These are phyloP conservation scores for Brassica napus DNA, from an alignment of 345 rosid genomes.

Conservation along the genomic window DNA sequence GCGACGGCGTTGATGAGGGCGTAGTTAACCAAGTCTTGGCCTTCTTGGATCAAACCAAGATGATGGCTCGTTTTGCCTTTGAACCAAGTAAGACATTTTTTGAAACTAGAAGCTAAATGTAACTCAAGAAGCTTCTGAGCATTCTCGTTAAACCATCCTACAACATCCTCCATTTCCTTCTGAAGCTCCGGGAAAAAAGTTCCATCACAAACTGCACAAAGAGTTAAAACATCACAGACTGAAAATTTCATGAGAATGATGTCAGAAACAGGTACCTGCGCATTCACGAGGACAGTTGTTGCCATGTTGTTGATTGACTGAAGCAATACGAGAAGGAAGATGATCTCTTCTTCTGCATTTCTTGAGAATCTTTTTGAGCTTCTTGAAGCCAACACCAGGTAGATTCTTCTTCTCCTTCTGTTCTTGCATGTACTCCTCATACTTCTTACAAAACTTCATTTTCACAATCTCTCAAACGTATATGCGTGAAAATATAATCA, in stretches of 20 bases:
- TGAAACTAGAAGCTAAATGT: conserved; percentile 79
- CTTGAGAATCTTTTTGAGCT: conserved; percentile 80
- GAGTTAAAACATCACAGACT: not conserved
- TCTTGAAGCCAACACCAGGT: conserved; percentile 80
- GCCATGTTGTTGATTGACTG: conserved; percentile 6
- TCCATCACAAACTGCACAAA: conserved; percentile 74
- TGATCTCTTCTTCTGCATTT: conserved; percentile 56
- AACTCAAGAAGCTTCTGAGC: conserved; percentile 81
- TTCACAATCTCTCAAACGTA: not conserved
- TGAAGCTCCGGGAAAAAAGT: conserved; percentile 90
- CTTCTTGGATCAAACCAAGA: conserved; percentile 69
- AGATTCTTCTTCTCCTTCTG: conserved; percentile 59
- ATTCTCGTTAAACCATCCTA: conserved; percentile 76
- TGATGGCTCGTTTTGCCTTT: conserved; percentile 66
- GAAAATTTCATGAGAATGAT: not conserved
- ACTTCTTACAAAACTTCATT: conserved; percentile 95
- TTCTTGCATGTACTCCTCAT: conserved; percentile 73
- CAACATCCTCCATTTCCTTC: conserved; percentile 75
- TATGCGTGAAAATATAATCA: not conserved
- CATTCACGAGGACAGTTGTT: conserved; percentile 60
- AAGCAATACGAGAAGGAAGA: conserved; percentile 36
- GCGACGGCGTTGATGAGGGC: conserved; percentile 87
- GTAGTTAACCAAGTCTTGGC: conserved; percentile 78
- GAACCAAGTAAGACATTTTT: conserved; percentile 73
- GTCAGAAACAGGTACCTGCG: conserved; percentile 46